phyloP scores from a whole-genome alignment of 2,329 filamentous ascomycete genomes.

The Exophiala phaeomuriformis region DNA sequence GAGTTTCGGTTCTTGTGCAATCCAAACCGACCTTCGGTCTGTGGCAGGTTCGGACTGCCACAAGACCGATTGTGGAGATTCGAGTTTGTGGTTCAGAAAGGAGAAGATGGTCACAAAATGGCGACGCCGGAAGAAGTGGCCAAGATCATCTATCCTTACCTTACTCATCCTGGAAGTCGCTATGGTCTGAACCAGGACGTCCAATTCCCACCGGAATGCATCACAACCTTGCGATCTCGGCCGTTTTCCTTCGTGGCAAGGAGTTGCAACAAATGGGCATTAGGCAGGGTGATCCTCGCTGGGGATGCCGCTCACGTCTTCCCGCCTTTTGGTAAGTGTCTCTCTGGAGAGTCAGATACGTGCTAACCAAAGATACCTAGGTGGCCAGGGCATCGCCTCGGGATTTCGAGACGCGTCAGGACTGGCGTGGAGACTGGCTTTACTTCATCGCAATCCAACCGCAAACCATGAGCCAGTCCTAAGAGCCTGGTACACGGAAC shows the following conservation, averaged over 20 bases:
- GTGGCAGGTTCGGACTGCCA: conserved; percentile 29
- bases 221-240: conserved; percentile 27
- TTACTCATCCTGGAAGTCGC: conserved; percentile 27
- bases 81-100: conserved; percentile 33
- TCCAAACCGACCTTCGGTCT: conserved; percentile 27
- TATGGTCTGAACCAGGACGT: conserved; percentile 25
- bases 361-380: conserved; percentile 1
- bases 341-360: not conserved
- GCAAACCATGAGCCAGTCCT: conserved; percentile 28
- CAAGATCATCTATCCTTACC: conserved; percentile 28
- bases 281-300: conserved; percentile 23
- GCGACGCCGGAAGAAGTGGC: conserved; percentile 21
- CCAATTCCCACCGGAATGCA: conserved; percentile 27
- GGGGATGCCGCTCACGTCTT: conserved; percentile 31
- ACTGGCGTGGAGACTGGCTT: conserved; percentile 35
- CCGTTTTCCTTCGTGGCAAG: conserved; percentile 26
- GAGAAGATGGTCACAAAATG: conserved; percentile 31
- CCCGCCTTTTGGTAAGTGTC: conserved; percentile 26
- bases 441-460: conserved; percentile 26
- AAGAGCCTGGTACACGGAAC: conserved; percentile 32
- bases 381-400: conserved; percentile 38
- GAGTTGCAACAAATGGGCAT: conserved; percentile 28
- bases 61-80: conserved; percentile 31
- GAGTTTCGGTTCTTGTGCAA: conserved; percentile 30
- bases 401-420: conserved; percentile 37